A percentile compares a stretch with the other conserved stretches of the same genome.
These are phyloP conservation scores for Eucalyptus brandiana DNA, from an alignment of 345 rosid species.

Conservation along the genomic window DNA sequence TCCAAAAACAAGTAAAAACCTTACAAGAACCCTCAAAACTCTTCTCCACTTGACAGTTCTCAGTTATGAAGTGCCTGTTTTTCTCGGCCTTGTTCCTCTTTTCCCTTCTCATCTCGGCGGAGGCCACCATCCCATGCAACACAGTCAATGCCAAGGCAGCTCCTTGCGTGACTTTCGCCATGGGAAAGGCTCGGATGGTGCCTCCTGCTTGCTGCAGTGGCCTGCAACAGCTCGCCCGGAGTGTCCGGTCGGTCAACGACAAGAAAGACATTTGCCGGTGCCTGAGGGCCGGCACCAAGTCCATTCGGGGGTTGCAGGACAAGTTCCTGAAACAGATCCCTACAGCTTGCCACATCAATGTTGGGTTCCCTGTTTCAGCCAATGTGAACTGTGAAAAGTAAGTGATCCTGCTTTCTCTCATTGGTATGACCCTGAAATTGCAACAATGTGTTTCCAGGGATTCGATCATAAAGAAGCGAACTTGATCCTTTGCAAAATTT, in stretches of 20 bases:
- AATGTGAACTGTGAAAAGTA: constrained; percentile 15
- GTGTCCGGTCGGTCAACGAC: constrained; percentile 6
- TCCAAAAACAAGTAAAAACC: neutral
- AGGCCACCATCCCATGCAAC: constrained; percentile 4
- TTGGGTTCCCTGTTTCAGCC: constrained; percentile 23
- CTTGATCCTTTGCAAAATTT: neutral
- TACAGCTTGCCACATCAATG: constrained; percentile 15
- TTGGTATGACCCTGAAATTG: neutral
- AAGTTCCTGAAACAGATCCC: constrained; percentile 23
- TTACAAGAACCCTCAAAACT: neutral
- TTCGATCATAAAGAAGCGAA: neutral
- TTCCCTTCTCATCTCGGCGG: neutral
- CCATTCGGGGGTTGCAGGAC: constrained; percentile 8
- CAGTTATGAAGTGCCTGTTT: neutral
- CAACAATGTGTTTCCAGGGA: neutral
- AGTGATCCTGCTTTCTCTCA: neutral
- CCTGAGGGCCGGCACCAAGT: constrained; percentile 6
- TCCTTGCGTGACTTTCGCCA: constrained; percentile 10
- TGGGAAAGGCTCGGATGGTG: constrained; percentile 5
- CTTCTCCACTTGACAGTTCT: neutral
- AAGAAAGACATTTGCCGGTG: constrained; percentile 22
- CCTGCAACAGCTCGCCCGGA: constrained; percentile 8
- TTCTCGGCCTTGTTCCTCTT: constrained; percentile 1
- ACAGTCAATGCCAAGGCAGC: constrained; percentile 6
- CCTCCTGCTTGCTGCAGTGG: constrained; percentile 6